Percentiles rank a stretch among this genome's conserved stretches.
These are phyloP conservation scores for Coelastrella sp. DNA, from an alignment of 139 green algal genomes.

Conservation along the genomic window DNA sequence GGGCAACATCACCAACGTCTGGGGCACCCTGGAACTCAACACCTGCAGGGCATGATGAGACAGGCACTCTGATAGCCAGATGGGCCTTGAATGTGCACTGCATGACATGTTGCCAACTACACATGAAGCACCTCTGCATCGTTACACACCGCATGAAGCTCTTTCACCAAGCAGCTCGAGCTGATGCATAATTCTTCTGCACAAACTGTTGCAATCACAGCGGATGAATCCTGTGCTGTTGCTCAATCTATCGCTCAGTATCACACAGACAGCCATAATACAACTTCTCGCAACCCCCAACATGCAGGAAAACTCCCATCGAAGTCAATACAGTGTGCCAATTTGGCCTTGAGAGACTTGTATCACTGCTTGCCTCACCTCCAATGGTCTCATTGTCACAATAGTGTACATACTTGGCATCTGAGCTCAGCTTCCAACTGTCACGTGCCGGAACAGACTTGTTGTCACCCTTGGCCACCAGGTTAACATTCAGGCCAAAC, in stretches of 20 bases:
- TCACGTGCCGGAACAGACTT: slow-evolving; percentile 81
- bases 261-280: background rate
- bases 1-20: slow-evolving; percentile 67
- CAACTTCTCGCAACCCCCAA: too few relatives aligned
- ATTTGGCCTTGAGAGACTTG: background rate
- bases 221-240: background rate
- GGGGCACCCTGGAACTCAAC: slow-evolving; percentile 97
- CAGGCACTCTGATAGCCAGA: background rate
- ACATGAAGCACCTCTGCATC: too few relatives aligned
- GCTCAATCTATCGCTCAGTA: background rate
- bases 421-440: slow-evolving; percentile 89
- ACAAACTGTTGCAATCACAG: too few relatives aligned
- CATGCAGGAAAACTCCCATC: too few relatives aligned
- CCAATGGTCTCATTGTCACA: slow-evolving; percentile 99
- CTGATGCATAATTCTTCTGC: too few relatives aligned
- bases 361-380: background rate
- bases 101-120: background rate
- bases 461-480: slow-evolving; percentile 89
- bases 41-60: slow-evolving; percentile 54
- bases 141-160: too few relatives aligned
- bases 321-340: too few relatives aligned
- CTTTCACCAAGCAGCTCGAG: too few relatives aligned
- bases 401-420: slow-evolving; percentile 96
- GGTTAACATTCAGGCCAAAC: slow-evolving; percentile 63
- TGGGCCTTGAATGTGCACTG: background rate